phyloP scores from a whole-genome alignment of 371 early-diverging fungal genomes.

The Zychaea mexicana region DNA sequence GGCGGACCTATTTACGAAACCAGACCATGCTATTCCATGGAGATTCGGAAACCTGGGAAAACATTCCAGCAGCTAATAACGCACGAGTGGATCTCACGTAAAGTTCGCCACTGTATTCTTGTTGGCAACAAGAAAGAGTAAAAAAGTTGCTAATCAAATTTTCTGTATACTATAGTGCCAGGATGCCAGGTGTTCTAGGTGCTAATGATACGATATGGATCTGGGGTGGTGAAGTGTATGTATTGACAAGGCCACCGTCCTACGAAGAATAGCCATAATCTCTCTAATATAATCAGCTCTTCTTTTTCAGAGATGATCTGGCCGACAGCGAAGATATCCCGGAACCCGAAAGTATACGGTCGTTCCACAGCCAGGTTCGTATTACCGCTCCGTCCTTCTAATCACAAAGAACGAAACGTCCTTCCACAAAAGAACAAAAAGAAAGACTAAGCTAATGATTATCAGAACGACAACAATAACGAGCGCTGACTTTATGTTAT shows the following conservation, averaged over 20 bases:
- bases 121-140: background rate
- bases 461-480: no score
- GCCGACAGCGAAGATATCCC: conserved; percentile 13
- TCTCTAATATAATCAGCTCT: background rate
- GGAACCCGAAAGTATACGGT: conserved; percentile 4
- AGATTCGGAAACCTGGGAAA: conserved; percentile 12
- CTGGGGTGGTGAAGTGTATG: conserved; percentile 21
- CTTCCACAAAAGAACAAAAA: no score
- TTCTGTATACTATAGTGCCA: conserved; percentile 3
- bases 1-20: conserved; percentile 6
- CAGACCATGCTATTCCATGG: conserved; percentile 14
- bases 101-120: background rate
- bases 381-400: no score
- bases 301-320: background rate
- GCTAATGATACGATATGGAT: conserved; percentile 9
- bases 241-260: background rate
- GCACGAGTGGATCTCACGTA: background rate
- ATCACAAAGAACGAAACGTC: no score
- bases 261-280: background rate
- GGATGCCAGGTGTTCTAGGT: conserved; percentile 14
- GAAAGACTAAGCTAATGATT: no score
- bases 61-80: background rate
- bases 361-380: conserved; percentile 2
- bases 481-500: no score
- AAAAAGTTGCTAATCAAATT: background rate